Percentiles rank a stretch among this genome's conserved stretches.
Conservation (phyloP, 1,284 basidiomycete genomes). For the Porogramme epimiltina region DNA sequence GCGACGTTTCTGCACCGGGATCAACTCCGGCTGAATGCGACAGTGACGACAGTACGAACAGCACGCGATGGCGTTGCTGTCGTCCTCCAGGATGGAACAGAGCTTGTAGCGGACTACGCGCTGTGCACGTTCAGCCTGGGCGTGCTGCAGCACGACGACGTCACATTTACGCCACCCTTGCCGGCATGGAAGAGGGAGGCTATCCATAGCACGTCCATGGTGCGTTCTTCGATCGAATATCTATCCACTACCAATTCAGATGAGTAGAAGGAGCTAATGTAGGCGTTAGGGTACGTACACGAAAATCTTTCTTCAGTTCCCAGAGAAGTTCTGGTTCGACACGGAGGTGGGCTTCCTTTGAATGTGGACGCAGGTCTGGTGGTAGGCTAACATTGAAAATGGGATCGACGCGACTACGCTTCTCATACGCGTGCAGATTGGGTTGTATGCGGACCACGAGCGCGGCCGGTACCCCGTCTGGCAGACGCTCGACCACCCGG, state of each 20-base stretch:
- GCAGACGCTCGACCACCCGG: constrained; percentile 65
- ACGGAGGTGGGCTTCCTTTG: constrained; percentile 47
- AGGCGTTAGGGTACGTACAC: constrained; percentile 55
- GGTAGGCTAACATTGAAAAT: not conserved
- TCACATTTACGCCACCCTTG: constrained; percentile 54
- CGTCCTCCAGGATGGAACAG: constrained; percentile 42
- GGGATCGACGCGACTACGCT: not conserved
- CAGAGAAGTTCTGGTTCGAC: constrained; percentile 69
- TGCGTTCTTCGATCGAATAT: constrained; percentile 14
- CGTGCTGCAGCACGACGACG: constrained; percentile 63
- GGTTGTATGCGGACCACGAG: constrained; percentile 62
- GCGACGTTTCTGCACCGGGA: constrained; percentile 46
- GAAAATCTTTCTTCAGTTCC: constrained; percentile 72
- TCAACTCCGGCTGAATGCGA: constrained; percentile 54
- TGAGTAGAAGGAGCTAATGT: not conserved
- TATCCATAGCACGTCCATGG: constrained; percentile 68
- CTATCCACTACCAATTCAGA: too few relatives aligned
- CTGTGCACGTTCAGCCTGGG: constrained; percentile 67
- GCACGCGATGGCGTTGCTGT: constrained; percentile 38
- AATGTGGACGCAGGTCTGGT: not conserved
- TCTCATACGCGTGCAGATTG: constrained; percentile 46
- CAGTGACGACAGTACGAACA: constrained; percentile 52
- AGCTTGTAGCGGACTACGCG: constrained; percentile 52
- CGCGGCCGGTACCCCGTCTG: constrained; percentile 71
- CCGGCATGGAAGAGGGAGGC: constrained; percentile 70